A percentile compares a stretch with the other conserved stretches of the same genome.
Evolutionary conservation across 441 rosid genomes (phyloP).

Genomic region (Erysimum pusillum): DNA sequence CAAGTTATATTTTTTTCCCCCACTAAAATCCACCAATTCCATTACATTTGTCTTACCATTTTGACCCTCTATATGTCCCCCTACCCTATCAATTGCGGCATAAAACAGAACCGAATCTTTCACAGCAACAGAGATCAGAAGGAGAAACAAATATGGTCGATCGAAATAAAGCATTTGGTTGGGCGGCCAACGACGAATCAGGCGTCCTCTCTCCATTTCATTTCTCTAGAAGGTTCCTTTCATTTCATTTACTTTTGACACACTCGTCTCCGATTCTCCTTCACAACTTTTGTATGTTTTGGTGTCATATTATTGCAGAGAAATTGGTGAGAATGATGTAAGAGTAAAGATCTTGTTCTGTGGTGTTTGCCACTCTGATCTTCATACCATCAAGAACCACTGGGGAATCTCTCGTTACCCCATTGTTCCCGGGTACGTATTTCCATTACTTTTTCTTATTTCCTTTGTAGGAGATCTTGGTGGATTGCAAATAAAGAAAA

Average conservation of each 20-base stretch:
- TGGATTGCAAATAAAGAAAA: not conserved
- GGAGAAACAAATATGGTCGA: slow-evolving; percentile 53
- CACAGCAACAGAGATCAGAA: not conserved
- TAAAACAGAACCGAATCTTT: slow-evolving; percentile 7
- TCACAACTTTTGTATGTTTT: slow-evolving; percentile 12
- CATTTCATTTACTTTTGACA: not conserved
- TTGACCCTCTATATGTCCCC: not conserved
- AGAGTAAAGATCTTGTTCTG: slow-evolving; percentile 77
- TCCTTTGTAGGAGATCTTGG: slow-evolving; percentile 18
- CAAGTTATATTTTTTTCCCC: too few species aligned
- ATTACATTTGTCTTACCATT: not conserved
- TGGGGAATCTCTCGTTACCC: slow-evolving; percentile 83
- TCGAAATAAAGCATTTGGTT: slow-evolving; percentile 69
- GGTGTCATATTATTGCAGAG: slow-evolving; percentile 53
- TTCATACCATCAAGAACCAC: slow-evolving; percentile 68
- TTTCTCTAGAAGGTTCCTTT: slow-evolving; percentile 77
- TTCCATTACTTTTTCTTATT: slow-evolving; percentile 7
- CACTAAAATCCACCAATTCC: not conserved
- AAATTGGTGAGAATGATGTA: slow-evolving; percentile 83
- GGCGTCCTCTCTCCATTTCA: slow-evolving; percentile 72
- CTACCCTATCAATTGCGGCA: not conserved
- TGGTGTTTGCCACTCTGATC: slow-evolving; percentile 89
- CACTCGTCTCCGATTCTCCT: not conserved
- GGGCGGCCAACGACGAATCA: slow-evolving; percentile 77
- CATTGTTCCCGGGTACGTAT: slow-evolving; percentile 77